phyloP scores from a whole-genome alignment of 2,329 filamentous ascomycete species.

The Sarocladium brachiariae region DNA sequence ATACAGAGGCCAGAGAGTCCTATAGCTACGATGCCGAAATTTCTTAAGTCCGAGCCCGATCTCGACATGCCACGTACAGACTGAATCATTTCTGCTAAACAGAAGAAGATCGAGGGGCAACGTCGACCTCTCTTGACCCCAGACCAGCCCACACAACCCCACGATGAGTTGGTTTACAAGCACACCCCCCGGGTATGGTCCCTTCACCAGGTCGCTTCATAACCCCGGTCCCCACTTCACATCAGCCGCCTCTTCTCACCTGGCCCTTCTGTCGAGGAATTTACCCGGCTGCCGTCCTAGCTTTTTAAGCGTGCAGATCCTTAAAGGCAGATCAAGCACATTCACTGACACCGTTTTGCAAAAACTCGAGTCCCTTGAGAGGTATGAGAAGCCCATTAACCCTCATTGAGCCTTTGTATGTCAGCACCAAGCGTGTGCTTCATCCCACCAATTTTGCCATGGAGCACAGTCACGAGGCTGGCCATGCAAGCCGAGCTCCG shows the following conservation, averaged over 20 bases:
- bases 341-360: too few species aligned
- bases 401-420: too few species aligned
- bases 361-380: too few species aligned
- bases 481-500: background rate
- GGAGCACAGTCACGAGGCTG: too few species aligned
- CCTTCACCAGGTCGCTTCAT: too few species aligned
- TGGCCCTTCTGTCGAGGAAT: background rate
- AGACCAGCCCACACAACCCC: background rate
- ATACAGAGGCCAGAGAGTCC: background rate
- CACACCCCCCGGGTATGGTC: background rate
- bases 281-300: slow-evolving; percentile 6
- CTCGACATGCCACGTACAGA: background rate
- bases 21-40: background rate
- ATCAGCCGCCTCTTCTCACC: slow-evolving; percentile 4
- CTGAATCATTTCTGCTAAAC: background rate
- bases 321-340: background rate
- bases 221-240: background rate
- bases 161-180: background rate
- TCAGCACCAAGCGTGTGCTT: too few species aligned
- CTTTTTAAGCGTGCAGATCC: background rate
- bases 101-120: background rate
- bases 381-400: too few species aligned
- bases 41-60: background rate
- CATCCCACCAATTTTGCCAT: too few species aligned
- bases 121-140: background rate